phyloP scores from a whole-genome alignment of 345 rosid species.

The Garcia nutans region DNA sequence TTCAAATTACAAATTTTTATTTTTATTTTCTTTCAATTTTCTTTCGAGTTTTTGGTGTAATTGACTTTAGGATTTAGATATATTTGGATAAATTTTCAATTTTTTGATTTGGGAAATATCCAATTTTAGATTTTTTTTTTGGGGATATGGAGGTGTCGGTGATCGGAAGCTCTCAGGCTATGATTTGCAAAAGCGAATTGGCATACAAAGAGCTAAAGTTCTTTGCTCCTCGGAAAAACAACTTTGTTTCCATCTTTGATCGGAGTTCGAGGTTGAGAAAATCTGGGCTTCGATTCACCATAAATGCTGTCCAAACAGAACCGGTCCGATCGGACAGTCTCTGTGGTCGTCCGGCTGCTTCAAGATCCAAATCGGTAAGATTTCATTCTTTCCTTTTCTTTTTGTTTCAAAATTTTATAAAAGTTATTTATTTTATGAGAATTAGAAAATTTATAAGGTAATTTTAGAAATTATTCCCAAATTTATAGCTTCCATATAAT shows the following conservation, averaged over 20 bases:
- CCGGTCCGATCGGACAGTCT: constrained; percentile 33
- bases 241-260: constrained; percentile 34
- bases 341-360: constrained; percentile 20
- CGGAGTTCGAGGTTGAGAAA: constrained; percentile 33
- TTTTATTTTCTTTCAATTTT: too few species aligned
- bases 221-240: constrained; percentile 17
- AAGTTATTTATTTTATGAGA: too few species aligned
- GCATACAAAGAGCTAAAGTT: constrained; percentile 38
- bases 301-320: constrained; percentile 48
- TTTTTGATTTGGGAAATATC: background rate
- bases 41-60: too few species aligned
- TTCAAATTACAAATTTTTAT: too few species aligned
- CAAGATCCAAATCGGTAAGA: constrained; percentile 52
- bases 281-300: constrained; percentile 30
- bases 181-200: constrained; percentile 33
- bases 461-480: too few species aligned
- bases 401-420: background rate
- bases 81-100: background rate
- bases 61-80: background rate
- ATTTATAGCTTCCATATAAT: background rate
- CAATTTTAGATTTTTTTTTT: background rate
- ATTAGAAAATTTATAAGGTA: background rate
- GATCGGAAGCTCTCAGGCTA: constrained; percentile 50
- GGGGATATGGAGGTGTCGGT: constrained; percentile 61
- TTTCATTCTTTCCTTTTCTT: background rate